These are phyloP conservation scores for Grifola frondosa DNA, from an alignment of 1,284 basidiomycete species.

Conservation along the genomic window DNA sequence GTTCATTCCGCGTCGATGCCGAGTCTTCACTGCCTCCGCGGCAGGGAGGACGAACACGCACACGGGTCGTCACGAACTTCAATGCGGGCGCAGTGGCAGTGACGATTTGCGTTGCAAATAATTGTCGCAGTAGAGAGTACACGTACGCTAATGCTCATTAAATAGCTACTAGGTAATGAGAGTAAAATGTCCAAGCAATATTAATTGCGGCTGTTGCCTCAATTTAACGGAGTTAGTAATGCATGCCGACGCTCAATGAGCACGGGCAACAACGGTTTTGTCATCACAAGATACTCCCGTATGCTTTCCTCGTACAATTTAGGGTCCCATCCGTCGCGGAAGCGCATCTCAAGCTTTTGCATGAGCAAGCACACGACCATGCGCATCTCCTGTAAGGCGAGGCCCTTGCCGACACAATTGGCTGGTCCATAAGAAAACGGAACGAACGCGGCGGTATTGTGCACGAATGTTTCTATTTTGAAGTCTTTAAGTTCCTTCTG, in stretches of 20 bases:
- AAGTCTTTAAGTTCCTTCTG: not conserved
- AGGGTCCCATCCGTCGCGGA: conserved; percentile 1
- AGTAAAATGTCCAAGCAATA: too few relatives aligned
- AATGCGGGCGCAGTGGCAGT: too few relatives aligned
- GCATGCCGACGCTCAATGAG: conserved; percentile 2
- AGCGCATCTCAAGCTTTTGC: conserved; percentile 2
- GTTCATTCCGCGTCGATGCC: too few relatives aligned
- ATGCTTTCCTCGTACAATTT: not conserved
- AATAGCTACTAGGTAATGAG: too few relatives aligned
- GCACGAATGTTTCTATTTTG: conserved; percentile 6
- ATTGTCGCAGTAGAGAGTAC: too few relatives aligned
- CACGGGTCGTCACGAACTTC: too few relatives aligned
- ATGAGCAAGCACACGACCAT: conserved; percentile 9
- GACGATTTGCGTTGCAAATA: too few relatives aligned
- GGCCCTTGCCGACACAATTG: conserved; percentile 31
- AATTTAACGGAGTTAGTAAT: too few relatives aligned
- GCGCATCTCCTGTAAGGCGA: conserved; percentile 23
- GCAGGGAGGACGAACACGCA: too few relatives aligned
- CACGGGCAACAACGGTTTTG: conserved; percentile 4
- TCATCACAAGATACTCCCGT: conserved; percentile 4
- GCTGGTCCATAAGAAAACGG: conserved; percentile 29
- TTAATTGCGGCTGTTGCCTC: too few relatives aligned
- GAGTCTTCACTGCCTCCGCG: too few relatives aligned
- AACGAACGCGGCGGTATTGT: conserved; percentile 24
- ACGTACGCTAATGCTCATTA: not conserved